phyloP scores from a whole-genome alignment of 306 rosid genomes.

The Biancaea sappan region DNA sequence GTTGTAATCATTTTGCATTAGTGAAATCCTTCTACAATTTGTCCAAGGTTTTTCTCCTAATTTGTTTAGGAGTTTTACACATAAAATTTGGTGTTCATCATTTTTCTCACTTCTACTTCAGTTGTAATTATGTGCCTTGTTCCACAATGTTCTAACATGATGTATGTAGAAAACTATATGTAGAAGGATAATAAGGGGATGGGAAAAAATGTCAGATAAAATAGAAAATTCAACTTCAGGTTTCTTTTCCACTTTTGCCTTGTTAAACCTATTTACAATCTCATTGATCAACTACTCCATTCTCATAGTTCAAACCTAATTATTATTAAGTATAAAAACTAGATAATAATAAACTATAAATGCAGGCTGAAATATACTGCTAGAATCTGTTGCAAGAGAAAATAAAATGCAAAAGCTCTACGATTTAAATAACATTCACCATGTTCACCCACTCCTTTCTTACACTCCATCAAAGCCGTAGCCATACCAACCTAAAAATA shows the following conservation, averaged over 20 bases:
- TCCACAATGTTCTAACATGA: no score
- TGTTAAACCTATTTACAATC: constrained; percentile 67
- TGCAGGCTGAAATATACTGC: background rate
- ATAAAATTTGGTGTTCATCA: no score
- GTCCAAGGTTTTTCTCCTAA: no score
- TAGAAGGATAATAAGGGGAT: background rate
- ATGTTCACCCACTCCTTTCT: no score
- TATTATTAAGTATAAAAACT: constrained; percentile 24
- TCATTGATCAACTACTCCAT: constrained; percentile 77
- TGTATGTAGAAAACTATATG: background rate
- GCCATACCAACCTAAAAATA: no score
- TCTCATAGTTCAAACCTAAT: constrained; percentile 74
- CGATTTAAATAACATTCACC: constrained; percentile 39
- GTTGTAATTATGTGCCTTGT: no score
- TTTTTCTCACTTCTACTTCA: no score
- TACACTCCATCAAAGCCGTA: no score
- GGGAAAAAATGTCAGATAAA: constrained; percentile 34
- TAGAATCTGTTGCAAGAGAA: background rate
- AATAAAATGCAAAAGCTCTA: background rate
- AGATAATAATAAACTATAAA: constrained; percentile 24
- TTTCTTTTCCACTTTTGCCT: constrained; percentile 74
- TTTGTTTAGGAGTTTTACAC: no score
- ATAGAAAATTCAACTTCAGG: no score
- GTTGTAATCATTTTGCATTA: no score
- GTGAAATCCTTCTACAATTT: no score